Evolutionary conservation across 768 basidiomycete species (phyloP).

Genomic region (Aureoboletus auriporus): DNA sequence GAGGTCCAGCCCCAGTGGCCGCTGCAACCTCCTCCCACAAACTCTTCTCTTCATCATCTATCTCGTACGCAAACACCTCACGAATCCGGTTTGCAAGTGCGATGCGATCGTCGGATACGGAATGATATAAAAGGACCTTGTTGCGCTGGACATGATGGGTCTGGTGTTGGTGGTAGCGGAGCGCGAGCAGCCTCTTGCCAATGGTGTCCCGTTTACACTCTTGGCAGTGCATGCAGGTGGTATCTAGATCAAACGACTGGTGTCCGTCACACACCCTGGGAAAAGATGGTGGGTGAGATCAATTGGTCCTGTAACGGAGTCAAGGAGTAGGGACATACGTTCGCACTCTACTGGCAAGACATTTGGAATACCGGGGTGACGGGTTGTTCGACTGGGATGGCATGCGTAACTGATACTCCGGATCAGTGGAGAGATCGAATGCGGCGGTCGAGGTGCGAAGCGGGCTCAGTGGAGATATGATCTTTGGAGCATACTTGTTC

Average conservation of each 20-base stretch:
- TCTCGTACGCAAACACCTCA: constrained; percentile 16
- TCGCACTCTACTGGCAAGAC: constrained; percentile 17
- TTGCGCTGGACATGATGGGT: constrained; percentile 3
- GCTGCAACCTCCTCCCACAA: constrained; percentile 29
- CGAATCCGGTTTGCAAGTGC: constrained; percentile 8
- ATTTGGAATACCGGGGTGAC: constrained; percentile 21
- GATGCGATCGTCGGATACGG: constrained; percentile 1
- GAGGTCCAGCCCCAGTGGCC: constrained; percentile 13
- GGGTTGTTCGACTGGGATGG: constrained; percentile 17
- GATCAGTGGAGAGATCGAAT: constrained; percentile 13
- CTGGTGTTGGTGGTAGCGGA: constrained; percentile 14
- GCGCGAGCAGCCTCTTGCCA: constrained; percentile 23
- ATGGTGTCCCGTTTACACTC: constrained; percentile 27
- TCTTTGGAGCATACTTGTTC: constrained; percentile 25
- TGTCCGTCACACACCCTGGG: constrained; percentile 22
- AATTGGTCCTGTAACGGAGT: neutral
- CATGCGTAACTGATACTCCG: constrained; percentile 16
- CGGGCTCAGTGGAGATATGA: constrained; percentile 30
- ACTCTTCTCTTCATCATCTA: constrained; percentile 25
- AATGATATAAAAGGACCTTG: neutral
- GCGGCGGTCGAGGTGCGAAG: constrained; percentile 19
- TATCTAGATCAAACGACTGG: constrained; percentile 19
- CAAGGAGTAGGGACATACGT: constrained; percentile 18
- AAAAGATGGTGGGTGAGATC: neutral
- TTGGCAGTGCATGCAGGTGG: constrained; percentile 24